phyloP scores from a whole-genome alignment of 306 rosid species.

The Cucumis sativus region DNA sequence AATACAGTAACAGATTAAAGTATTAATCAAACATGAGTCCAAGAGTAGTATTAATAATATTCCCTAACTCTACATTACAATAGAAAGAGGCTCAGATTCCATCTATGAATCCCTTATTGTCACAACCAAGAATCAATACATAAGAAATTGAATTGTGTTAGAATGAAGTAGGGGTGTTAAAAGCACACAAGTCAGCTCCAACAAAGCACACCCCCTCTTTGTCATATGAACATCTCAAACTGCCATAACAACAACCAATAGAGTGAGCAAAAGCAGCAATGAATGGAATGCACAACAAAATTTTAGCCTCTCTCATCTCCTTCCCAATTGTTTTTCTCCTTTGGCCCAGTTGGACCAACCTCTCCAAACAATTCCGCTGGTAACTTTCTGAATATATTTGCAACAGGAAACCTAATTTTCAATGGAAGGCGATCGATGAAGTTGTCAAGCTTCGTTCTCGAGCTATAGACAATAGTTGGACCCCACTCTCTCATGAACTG shows the following conservation, averaged over 20 bases:
- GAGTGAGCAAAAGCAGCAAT: not conserved
- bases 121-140: not conserved
- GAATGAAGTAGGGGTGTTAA: not conserved
- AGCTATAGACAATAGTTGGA: conserved; percentile 36
- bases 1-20: too few relatives aligned
- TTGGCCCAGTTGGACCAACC: conserved; percentile 64
- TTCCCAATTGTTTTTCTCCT: conserved; percentile 49
- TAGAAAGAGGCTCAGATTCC: not conserved
- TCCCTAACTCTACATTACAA: not conserved
- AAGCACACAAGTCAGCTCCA: not conserved
- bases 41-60: not conserved
- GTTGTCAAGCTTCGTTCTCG: conserved; percentile 30
- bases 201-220: not conserved
- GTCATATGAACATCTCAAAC: not conserved
- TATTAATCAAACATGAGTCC: not conserved
- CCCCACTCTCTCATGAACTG: conserved; percentile 53
- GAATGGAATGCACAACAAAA: not conserved
- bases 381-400: conserved; percentile 20
- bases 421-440: conserved; percentile 22
- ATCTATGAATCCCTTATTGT: not conserved
- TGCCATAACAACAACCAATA: not conserved
- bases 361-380: conserved; percentile 41
- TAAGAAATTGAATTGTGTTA: not conserved
- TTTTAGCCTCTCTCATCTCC: conserved; percentile 39
- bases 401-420: conserved; percentile 15